These are phyloP conservation scores for Leccinum truebloodii DNA, from an alignment of 768 basidiomycete genomes.

Conservation along the genomic window DNA sequence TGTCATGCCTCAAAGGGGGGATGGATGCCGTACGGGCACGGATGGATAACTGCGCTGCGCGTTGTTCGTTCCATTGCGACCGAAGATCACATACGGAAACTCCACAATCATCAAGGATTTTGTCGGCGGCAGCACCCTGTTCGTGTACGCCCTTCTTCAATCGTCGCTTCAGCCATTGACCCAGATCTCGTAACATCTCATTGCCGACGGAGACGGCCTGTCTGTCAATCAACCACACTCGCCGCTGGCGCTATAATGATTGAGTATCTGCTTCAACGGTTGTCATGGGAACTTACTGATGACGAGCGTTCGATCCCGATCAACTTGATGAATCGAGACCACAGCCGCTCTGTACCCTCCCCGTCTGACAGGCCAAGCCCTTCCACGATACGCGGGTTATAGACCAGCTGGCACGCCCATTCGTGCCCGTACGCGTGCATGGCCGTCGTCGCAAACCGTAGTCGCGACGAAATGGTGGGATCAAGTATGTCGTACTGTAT, in stretches of 20 bases:
- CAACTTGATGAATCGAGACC: background rate
- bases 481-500: background rate
- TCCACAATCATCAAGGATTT: background rate
- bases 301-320: background rate
- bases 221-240: background rate
- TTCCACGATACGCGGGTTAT: constrained; percentile 5
- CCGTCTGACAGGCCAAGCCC: constrained; percentile 22
- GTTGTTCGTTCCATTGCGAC: background rate
- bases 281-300: background rate
- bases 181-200: background rate
- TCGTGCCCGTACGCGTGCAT: background rate
- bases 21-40: background rate
- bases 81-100: background rate
- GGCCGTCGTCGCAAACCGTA: background rate
- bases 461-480: background rate
- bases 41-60: background rate
- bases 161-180: background rate
- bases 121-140: background rate
- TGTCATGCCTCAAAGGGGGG: background rate
- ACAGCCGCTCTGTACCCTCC: background rate
- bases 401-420: background rate
- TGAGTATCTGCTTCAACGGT: background rate
- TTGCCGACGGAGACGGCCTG: background rate
- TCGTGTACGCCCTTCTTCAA: background rate
- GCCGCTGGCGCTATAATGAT: background rate